Conservation (phyloP, 495 filamentous ascomycete genomes). For the Penicillium bialowiezense region DNA sequence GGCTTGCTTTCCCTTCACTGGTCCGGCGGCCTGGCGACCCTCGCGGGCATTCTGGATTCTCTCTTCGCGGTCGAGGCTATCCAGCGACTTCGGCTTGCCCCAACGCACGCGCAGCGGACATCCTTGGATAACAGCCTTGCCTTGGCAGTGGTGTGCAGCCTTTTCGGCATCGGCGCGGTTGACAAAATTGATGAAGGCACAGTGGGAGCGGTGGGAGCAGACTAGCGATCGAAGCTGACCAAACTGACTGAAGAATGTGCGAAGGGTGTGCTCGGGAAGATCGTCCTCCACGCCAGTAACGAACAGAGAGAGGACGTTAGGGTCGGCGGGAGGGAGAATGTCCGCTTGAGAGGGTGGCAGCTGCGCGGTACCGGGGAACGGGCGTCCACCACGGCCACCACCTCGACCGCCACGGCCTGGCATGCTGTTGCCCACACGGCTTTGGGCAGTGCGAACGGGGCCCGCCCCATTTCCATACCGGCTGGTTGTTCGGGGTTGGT, state of each 20-base stretch:
- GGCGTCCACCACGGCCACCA: slow-evolving; percentile 54
- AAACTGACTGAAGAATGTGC: slow-evolving; percentile 84
- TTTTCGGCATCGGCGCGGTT: slow-evolving; percentile 78
- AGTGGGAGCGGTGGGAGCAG: slow-evolving; percentile 95
- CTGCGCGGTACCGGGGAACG: slow-evolving; percentile 68
- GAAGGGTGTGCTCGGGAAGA: slow-evolving; percentile 84
- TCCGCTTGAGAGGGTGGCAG: slow-evolving; percentile 78
- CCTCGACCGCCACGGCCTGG: slow-evolving; percentile 42
- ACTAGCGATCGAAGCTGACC: slow-evolving; percentile 85
- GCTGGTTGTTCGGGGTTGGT: slow-evolving; percentile 33
- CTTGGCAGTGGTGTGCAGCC: slow-evolving; percentile 80
- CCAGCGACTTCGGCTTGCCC: slow-evolving; percentile 87
- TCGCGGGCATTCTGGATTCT: slow-evolving; percentile 71
- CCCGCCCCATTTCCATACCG: slow-evolving; percentile 47
- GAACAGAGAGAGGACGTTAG: slow-evolving; percentile 84
- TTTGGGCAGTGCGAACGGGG: slow-evolving; percentile 67
- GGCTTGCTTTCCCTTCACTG: slow-evolving; percentile 29
- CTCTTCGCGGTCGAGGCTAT: slow-evolving; percentile 82
- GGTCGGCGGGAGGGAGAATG: slow-evolving; percentile 77
- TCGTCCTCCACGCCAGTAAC: slow-evolving; percentile 96
- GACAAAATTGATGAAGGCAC: slow-evolving; percentile 91
- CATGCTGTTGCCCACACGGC: slow-evolving; percentile 32
- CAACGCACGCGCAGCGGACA: slow-evolving; percentile 87
- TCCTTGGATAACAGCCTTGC: slow-evolving; percentile 76
- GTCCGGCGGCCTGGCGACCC: slow-evolving; percentile 53